These are phyloP conservation scores for Yarrowia galli DNA, from an alignment of 1,139 yeast genomes.

Conservation along the genomic window DNA sequence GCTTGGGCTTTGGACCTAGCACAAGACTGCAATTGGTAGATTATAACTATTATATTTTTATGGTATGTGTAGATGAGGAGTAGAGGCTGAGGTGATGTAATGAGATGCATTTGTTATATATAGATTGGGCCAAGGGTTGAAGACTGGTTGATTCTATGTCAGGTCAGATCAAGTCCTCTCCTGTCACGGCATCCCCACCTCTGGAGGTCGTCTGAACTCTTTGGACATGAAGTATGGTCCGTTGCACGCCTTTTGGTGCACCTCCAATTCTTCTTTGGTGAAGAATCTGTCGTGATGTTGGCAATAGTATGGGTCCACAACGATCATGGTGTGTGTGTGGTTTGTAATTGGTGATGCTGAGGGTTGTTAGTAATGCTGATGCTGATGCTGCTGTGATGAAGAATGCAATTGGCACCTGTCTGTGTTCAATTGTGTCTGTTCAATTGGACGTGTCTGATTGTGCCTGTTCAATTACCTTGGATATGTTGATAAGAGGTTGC, in stretches of 20 bases:
- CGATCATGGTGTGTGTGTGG: not conserved
- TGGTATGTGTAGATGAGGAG: not conserved
- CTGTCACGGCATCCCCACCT: slow-evolving; percentile 12
- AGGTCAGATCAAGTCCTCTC: no score
- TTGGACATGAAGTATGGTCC: slow-evolving; percentile 8
- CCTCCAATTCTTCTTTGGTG: slow-evolving; percentile 3
- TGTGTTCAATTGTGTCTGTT: not conserved
- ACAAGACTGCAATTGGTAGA: slow-evolving; percentile 3
- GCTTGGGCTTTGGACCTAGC: not conserved
- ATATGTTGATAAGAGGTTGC: not conserved
- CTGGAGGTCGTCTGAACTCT: slow-evolving; percentile 6
- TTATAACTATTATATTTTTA: slow-evolving; percentile 21
- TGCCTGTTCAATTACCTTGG: no score
- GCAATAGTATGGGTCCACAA: slow-evolving; percentile 19
- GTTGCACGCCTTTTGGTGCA: not conserved
- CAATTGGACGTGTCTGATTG: no score
- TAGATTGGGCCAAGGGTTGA: no score
- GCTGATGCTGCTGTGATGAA: not conserved
- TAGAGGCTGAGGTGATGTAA: no score
- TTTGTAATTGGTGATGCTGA: not conserved
- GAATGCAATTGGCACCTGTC: no score
- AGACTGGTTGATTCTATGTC: no score
- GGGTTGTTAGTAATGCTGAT: not conserved
- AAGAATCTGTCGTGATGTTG: slow-evolving; percentile 4
- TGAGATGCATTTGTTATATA: not conserved